A percentile compares a stretch with the other conserved stretches of the same genome.
Evolutionary conservation across 805 yeast genomes (phyloP).

Genomic region (Pichia paraexigua): DNA sequence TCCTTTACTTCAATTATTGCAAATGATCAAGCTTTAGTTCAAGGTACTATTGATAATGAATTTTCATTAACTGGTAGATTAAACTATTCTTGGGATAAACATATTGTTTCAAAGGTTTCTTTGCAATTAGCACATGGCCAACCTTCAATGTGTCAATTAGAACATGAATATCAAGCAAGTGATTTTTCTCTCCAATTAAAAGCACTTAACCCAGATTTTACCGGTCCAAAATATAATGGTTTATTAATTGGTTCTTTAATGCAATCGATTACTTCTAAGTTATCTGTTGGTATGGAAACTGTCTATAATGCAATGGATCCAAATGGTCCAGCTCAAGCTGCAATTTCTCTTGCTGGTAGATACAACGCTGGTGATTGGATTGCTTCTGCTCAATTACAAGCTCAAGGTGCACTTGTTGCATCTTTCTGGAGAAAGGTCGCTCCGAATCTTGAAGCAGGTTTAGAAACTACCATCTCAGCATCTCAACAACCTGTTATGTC

Average conservation of each 20-base stretch:
- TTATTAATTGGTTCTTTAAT: constrained; percentile 85
- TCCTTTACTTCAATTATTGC: constrained; percentile 88
- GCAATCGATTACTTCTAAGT: constrained; percentile 77
- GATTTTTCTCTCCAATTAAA: constrained; percentile 88
- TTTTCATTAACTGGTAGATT: constrained; percentile 78
- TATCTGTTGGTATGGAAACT: constrained; percentile 88
- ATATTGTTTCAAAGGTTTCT: constrained; percentile 72
- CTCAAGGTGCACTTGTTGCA: constrained; percentile 81
- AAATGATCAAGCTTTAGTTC: constrained; percentile 74
- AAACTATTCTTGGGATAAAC: constrained; percentile 83
- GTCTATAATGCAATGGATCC: constrained; percentile 73
- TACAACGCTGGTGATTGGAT: constrained; percentile 87
- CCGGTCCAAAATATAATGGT: constrained; percentile 76
- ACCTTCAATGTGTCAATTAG: constrained; percentile 90
- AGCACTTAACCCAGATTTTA: constrained; percentile 78
- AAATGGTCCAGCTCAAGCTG: constrained; percentile 77
- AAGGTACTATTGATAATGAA: constrained; percentile 89
- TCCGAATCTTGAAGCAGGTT: constrained; percentile 90
- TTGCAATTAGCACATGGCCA: constrained; percentile 83
- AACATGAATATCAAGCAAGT: constrained; percentile 87
- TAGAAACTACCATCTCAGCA: constrained; percentile 78
- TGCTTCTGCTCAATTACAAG: constrained; percentile 87
- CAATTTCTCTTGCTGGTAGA: constrained; percentile 83
- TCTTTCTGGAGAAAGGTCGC: constrained; percentile 93
- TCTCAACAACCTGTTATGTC: constrained; percentile 70